These are phyloP conservation scores for Maudiozyma humilis DNA, from an alignment of 1,139 yeast species.

Conservation along the genomic window DNA sequence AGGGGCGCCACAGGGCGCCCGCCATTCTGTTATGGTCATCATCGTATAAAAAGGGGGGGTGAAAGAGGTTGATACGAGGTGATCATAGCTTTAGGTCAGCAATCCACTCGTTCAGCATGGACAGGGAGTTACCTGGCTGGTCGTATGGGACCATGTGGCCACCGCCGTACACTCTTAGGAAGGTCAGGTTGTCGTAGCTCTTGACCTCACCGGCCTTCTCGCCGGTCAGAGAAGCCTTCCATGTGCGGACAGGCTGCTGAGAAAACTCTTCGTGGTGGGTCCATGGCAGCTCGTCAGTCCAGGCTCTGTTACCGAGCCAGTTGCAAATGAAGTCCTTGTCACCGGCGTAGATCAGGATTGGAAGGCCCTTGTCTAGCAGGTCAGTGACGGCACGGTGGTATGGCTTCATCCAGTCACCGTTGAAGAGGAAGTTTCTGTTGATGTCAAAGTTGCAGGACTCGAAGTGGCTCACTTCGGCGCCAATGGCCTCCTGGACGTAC, in stretches of 20 bases:
- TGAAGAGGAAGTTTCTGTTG: conserved; percentile 72
- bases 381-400: conserved; percentile 55
- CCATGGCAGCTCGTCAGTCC: conserved; percentile 68
- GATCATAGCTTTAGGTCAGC: conserved; percentile 37
- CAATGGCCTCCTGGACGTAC: conserved; percentile 68
- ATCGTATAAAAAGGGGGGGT: not conserved
- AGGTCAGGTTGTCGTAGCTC: conserved; percentile 47
- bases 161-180: conserved; percentile 55
- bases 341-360: conserved; percentile 74
- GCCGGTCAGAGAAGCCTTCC: conserved; percentile 44
- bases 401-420: conserved; percentile 91
- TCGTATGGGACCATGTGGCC: conserved; percentile 79
- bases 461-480: conserved; percentile 82
- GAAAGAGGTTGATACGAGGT: too few species aligned
- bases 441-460: conserved; percentile 81
- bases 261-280: conserved; percentile 47
- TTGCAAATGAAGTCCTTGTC: conserved; percentile 81
- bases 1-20: not conserved
- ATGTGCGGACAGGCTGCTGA: conserved; percentile 35
- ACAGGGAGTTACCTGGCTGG: conserved; percentile 66
- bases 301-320: conserved; percentile 82
- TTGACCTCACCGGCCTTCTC: conserved; percentile 54
- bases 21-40: not conserved
- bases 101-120: conserved; percentile 76
- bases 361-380: conserved; percentile 49